Base-by-base conservation (phyloP, 1,139 yeast species). In the Geotrichum fermentans region DNA sequence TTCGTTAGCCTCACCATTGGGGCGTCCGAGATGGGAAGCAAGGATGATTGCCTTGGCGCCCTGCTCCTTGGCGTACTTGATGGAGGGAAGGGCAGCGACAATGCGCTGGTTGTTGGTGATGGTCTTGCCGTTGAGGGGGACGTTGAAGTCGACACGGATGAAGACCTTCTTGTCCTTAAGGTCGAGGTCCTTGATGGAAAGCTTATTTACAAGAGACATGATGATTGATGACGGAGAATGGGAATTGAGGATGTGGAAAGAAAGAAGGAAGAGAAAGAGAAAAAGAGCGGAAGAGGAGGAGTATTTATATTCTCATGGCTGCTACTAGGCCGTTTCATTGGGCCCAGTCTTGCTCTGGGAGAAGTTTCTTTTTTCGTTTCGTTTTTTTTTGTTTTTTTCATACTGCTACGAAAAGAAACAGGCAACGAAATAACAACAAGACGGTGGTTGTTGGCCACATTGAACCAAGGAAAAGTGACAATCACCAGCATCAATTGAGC, bases 71-170 rank as follows among this genome's bases (percentile, higher is more conserved):
- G 92, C 97, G 68, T 89, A 89, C 74, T 90, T 74, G 75, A 90
- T 90, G 60, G 97, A 89, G 70, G 97, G 97, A 64, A 90, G 75
- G 58, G 97, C 97, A 69, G 97, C 97, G 62, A 88, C 97, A 69
- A 90, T 92, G 75, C 97, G 83, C 77, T 90, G 97, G 76, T 90
- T 90, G 82, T 92, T 90, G 77, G 97, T 92, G 79, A 90, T 92
- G 68, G 83, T 88, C 65, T 78, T 81, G 60, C 96, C 97, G 68
- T 90, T 96, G 63, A 90, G 80, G 66, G 97, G 97, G 60, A 92
- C 97, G 74, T 92, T 90, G 82, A 90, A 90, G 74, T 90, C 75
- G 58, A 89, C 96, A 74, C 97, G 84, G 78, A 90, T 88, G 74
- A 90, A 88, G 66, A 90, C 97, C 67, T 95, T 80, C 78, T 89